phyloP scores from a whole-genome alignment of 2,329 filamentous ascomycete genomes.

The Fusarium neocosmosporiellum region DNA sequence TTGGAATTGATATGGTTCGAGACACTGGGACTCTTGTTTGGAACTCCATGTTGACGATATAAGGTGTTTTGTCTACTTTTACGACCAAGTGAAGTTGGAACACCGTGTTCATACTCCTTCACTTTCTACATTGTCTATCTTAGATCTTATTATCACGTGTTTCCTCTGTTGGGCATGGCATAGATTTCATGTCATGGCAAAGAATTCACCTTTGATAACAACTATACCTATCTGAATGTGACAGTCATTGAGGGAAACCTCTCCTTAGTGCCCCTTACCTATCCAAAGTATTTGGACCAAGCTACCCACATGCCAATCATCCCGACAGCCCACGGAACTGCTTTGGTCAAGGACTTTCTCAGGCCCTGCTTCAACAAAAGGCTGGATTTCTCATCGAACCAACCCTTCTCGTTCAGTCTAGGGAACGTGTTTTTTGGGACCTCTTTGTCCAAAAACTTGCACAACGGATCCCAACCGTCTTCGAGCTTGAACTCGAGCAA shows the following conservation, averaged over 20 bases:
- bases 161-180: background rate
- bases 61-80: background rate
- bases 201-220: too few species aligned
- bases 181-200: too few species aligned
- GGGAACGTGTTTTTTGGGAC: constrained; percentile 44
- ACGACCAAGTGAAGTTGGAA: background rate
- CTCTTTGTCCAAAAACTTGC: constrained; percentile 49
- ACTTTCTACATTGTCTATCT: background rate
- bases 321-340: background rate
- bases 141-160: background rate
- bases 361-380: background rate
- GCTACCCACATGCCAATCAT: background rate
- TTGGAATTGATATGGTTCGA: background rate
- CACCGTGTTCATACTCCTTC: background rate
- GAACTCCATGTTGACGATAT: background rate
- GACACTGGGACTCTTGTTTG: background rate
- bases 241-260: background rate
- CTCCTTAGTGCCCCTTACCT: background rate
- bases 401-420: constrained; percentile 44
- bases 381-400: constrained; percentile 11
- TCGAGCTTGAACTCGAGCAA: constrained; percentile 48
- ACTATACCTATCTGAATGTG: too few species aligned
- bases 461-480: constrained; percentile 52
- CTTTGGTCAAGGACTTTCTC: background rate
- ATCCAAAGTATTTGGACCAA: background rate